These are phyloP conservation scores for Rhizopogon vesiculosus DNA, from an alignment of 768 basidiomycete species.

Conservation along the genomic window DNA sequence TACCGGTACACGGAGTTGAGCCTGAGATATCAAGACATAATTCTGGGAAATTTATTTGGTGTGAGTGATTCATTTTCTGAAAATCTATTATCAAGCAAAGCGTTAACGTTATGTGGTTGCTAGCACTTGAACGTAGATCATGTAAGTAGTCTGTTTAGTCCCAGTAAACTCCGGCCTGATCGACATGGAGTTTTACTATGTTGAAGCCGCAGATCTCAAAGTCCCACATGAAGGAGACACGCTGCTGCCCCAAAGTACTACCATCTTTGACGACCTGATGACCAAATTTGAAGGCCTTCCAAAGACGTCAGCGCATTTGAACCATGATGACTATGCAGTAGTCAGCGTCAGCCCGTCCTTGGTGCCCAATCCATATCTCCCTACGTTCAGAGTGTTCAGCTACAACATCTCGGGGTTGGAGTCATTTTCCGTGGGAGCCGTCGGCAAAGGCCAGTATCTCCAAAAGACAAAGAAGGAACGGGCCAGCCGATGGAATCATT, in stretches of 20 bases:
- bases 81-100: conserved; percentile 19
- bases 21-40: conserved; percentile 83
- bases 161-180: not conserved
- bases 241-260: not conserved
- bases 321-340: conserved; percentile 65
- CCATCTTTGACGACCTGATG: conserved; percentile 43
- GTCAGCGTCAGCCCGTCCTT: conserved; percentile 80
- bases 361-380: conserved; percentile 84
- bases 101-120: conserved; percentile 10
- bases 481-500: conserved; percentile 7
- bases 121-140: conserved; percentile 86
- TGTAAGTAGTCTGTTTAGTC: conserved; percentile 34
- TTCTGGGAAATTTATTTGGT: conserved; percentile 81
- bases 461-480: not conserved
- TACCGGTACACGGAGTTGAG: conserved; percentile 69
- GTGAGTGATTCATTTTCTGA: conserved; percentile 38
- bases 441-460: conserved; percentile 5
- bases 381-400: conserved; percentile 73
- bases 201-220: conserved; percentile 49
- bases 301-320: conserved; percentile 39
- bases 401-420: conserved; percentile 62
- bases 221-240: conserved; percentile 18
- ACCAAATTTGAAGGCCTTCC: conserved; percentile 65
- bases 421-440: conserved; percentile 2
- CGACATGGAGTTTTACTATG: conserved; percentile 45